Percentiles rank a stretch among this genome's conserved stretches.
These are phyloP conservation scores for Adiantum capillusveneris DNA, from an alignment of 75 land plant species.

Conservation along the genomic window DNA sequence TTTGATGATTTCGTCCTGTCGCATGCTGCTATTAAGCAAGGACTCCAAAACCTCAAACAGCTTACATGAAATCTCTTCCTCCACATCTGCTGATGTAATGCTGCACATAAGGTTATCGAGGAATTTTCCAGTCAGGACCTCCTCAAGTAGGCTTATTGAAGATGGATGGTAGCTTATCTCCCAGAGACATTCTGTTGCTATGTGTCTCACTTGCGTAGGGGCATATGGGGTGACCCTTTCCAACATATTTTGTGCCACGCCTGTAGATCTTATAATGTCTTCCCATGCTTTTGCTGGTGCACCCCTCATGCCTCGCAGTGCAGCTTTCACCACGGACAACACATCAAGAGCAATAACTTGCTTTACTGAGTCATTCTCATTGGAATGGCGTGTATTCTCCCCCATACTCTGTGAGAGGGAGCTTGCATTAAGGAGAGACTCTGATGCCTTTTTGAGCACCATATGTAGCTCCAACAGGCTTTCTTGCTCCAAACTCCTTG, in stretches of 20 bases:
- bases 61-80: background rate
- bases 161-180: constrained; percentile 1
- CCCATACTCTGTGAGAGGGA: background rate
- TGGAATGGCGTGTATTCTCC: background rate
- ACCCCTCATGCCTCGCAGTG: background rate
- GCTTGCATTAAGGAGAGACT: background rate
- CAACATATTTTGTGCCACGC: background rate
- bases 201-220: background rate
- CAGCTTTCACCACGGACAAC: background rate
- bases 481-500: background rate
- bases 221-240: background rate
- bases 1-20: background rate
- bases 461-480: background rate
- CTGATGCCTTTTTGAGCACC: background rate
- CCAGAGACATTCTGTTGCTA: background rate
- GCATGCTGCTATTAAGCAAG: background rate
- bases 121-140: background rate
- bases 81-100: background rate
- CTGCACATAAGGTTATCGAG: background rate
- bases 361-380: background rate
- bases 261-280: background rate
- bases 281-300: background rate
- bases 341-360: background rate
- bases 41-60: constrained; percentile 3
- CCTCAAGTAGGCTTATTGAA: background rate